Conservation (phyloP, 441 rosid genomes). For the Corymbia calophylla region DNA sequence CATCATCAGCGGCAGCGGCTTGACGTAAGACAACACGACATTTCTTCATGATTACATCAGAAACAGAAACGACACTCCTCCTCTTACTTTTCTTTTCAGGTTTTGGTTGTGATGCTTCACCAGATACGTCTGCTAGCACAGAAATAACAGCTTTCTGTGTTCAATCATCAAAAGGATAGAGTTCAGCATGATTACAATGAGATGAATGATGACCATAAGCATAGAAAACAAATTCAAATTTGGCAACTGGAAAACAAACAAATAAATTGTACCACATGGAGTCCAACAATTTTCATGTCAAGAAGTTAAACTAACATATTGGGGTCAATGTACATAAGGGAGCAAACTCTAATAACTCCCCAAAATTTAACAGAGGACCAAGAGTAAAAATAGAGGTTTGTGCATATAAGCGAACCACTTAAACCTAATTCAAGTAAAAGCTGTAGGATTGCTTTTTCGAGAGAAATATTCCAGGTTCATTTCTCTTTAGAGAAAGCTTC, state of each 20-base stretch:
- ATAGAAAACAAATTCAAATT: neutral
- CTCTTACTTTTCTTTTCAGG: constrained; percentile 51
- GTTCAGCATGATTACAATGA: neutral
- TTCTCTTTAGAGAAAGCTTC: neutral
- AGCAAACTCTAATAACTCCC: neutral
- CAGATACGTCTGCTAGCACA: constrained; percentile 64
- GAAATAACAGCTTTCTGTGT: constrained; percentile 98
- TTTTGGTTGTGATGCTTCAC: constrained; percentile 41
- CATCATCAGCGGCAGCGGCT: constrained; percentile 84
- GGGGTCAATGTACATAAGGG: neutral
- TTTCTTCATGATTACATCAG: constrained; percentile 86
- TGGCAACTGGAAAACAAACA: neutral
- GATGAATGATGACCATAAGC: neutral
- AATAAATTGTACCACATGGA: neutral
- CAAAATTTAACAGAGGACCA: neutral
- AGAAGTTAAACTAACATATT: neutral
- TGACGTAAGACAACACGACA: constrained; percentile 82
- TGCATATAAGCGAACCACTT: neutral
- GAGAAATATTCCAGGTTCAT: neutral
- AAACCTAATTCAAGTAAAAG: neutral
- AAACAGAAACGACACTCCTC: constrained; percentile 43
- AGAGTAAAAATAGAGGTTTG: neutral
- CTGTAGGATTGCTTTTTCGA: neutral
- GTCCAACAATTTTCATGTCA: neutral
- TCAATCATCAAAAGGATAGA: constrained; percentile 25